Percentiles rank a stretch among this genome's conserved stretches.
phyloP scores from a whole-genome alignment of 257 asterid species.

The Ballota nigra region DNA sequence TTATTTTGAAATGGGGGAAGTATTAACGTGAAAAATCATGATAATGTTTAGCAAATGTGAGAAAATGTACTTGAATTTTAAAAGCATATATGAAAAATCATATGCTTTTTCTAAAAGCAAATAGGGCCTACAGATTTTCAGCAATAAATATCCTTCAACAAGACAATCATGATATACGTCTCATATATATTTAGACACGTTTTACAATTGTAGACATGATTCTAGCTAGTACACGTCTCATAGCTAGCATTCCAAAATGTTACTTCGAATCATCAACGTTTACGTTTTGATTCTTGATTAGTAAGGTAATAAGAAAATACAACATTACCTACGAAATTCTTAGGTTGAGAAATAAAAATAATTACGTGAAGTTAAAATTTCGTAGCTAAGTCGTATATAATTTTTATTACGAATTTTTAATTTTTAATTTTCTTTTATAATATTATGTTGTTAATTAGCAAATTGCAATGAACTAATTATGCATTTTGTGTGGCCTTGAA shows the following conservation, averaged over 20 bases:
- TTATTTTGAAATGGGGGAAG: too few relatives aligned
- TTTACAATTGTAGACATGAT: not conserved
- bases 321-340: too few relatives aligned
- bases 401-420: too few relatives aligned
- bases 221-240: not conserved
- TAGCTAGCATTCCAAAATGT: not conserved
- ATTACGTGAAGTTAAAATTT: too few relatives aligned
- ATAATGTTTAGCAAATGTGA: not conserved
- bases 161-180: not conserved
- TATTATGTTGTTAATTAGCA: too few relatives aligned
- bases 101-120: not conserved
- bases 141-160: not conserved
- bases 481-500: not conserved
- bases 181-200: slow-evolving; percentile 9
- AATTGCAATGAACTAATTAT: too few relatives aligned
- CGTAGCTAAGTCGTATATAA: too few relatives aligned
- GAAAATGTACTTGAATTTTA: not conserved
- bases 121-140: not conserved
- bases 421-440: too few relatives aligned
- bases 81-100: too few relatives aligned
- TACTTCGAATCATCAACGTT: not conserved
- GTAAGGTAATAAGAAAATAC: too few relatives aligned
- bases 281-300: too few relatives aligned
- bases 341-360: too few relatives aligned
- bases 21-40: not conserved